Base-by-base conservation (phyloP, 1,284 basidiomycete genomes). In the Ceratobasidium sp. region DNA sequence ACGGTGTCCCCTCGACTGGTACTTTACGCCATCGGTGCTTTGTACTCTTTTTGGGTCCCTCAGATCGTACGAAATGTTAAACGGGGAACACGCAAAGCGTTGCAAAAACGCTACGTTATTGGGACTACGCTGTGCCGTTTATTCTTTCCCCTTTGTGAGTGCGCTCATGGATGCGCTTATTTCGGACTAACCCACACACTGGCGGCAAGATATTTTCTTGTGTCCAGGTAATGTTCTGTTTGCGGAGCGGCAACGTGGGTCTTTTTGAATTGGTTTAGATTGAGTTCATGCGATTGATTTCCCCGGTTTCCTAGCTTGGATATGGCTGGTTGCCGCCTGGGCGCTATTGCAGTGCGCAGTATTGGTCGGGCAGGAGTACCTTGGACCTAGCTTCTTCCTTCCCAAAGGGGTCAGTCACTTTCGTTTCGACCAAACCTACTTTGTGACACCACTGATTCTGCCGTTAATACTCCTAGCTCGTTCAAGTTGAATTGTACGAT, bases 181-280 rank as follows among this genome's bases (percentile, higher is more conserved):
- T 46, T 26, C n/a, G 26, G 14, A 50, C 14, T 16, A 23, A 50
- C 18, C 21, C n/a, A 41, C n/a, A 8, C 1, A 5, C 5, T 34
- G 4, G 34, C 4, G 12, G 28, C 32, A 23, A 95, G 93, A 96
- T 79, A 90, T 93, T 74, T 82, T 96, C 78, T 85, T 84, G 0
- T 96, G 92, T 77, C 91, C 93, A 1, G 88, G 89, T 77, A 96
- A 96, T 78, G 89, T 96, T 8, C 84, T 96, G 73, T 93, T 95
- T 76, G 84, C 92, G 34, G 86, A 91, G 74, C 86, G 89, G 21
- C 84, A 89, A 74, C 78, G 89, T 93, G 77, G 76, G 86, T 81
- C 45, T 3, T 16, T 45, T 36, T 36, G 14, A 36, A 36, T 5
- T 57, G 53, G 18, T 36, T 14, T 21, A 14, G 28, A 16, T 34